Base-by-base conservation (phyloP, 2,329 filamentous ascomycete species). In the Bipolaris gigantea region DNA sequence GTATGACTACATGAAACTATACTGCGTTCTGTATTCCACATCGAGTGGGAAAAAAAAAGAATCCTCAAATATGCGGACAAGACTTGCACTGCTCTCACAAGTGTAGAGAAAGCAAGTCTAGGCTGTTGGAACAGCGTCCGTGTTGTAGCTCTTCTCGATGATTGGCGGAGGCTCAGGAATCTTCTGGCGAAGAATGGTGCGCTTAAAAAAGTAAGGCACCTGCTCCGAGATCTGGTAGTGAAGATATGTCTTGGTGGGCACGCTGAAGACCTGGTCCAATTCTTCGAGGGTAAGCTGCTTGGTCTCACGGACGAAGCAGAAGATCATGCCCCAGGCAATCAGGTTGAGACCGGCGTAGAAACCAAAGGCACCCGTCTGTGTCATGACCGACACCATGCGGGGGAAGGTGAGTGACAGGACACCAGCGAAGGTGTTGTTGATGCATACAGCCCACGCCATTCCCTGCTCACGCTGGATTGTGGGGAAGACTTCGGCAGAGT, bases 131-230 rank as follows among this genome's bases (percentile, higher is more conserved):
- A 51, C 47, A n/a, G 46, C 19, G 8, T 21, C 46, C 11, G 18
- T 6, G 5, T 27, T 49, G 10, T 47, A 32, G 16, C 46, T 61
- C 64, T 63, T 74, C 56, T 72, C 73, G 50, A 76, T 75, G 47
- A 77, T 66, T 25, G 71, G 70, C 30, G 73, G 71, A 11, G 75
- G 75, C 66, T 74, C 75, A 15, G 56, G 50, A 41, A 75, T 70
- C 27, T 73, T 72, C 55, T 70, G 60, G 45, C 73, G 67, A 40
- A 78, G 55, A 16, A 79, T 58, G 49, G 76, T 63, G 32, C 71
- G 65, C 62, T 76, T 77, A 65, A 78, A 59, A 60, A 77, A 77
- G 56, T 74, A 78, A 5, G 76, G 76, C 8, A 77, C 64, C 70
- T 68, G 74, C 6, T 70, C 62, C 15, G 58, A 74, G 25, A 65